Percentiles rank a stretch among this genome's conserved stretches.
These are phyloP conservation scores for Septoria petroselini DNA, from an alignment of 2,329 filamentous ascomycete genomes.

Conservation along the genomic window DNA sequence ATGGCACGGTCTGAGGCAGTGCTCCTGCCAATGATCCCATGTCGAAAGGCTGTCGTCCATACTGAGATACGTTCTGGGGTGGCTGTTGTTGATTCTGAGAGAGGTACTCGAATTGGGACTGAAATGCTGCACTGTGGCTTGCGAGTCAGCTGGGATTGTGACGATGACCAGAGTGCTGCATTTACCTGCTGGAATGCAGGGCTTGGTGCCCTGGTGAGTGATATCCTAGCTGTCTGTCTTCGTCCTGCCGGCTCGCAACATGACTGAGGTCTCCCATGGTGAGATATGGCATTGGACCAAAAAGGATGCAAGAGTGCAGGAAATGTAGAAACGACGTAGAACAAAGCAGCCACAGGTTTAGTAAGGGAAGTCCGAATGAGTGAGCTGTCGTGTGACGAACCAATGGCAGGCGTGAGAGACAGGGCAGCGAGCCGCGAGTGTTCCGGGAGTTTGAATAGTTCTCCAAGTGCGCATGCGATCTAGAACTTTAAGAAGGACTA, in stretches of 20 bases:
- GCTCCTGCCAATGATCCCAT: slow-evolving; percentile 23
- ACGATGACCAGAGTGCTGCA: neutral
- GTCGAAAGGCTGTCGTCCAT: slow-evolving; percentile 26
- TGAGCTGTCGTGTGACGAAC: slow-evolving; percentile 14
- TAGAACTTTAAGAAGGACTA: slow-evolving; percentile 6
- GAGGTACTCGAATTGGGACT: slow-evolving; percentile 26
- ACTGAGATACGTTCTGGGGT: slow-evolving; percentile 16
- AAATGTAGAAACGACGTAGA: neutral
- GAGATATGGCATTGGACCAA: neutral
- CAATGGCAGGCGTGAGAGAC: slow-evolving; percentile 11
- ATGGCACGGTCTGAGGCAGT: slow-evolving; percentile 19
- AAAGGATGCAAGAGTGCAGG: slow-evolving; percentile 4
- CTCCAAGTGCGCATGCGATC: slow-evolving; percentile 8
- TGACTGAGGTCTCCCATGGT: neutral
- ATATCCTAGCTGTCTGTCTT: slow-evolving; percentile 7
- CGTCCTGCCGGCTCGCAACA: slow-evolving; percentile 15
- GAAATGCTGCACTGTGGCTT: slow-evolving; percentile 24
- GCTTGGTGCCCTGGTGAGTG: neutral
- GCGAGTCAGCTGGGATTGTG: slow-evolving; percentile 8
- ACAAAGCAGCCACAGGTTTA: slow-evolving; percentile 14
- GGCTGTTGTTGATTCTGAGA: slow-evolving; percentile 20
- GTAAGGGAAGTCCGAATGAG: neutral
- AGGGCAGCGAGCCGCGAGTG: slow-evolving; percentile 6
- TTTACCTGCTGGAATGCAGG: slow-evolving; percentile 20
- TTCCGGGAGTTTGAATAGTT: slow-evolving; percentile 2